Evolutionary conservation across 2,329 filamentous ascomycete species (phyloP), one percentile per base, ranked within the genome.

Genomic region (Aspergillus flavus): DNA sequence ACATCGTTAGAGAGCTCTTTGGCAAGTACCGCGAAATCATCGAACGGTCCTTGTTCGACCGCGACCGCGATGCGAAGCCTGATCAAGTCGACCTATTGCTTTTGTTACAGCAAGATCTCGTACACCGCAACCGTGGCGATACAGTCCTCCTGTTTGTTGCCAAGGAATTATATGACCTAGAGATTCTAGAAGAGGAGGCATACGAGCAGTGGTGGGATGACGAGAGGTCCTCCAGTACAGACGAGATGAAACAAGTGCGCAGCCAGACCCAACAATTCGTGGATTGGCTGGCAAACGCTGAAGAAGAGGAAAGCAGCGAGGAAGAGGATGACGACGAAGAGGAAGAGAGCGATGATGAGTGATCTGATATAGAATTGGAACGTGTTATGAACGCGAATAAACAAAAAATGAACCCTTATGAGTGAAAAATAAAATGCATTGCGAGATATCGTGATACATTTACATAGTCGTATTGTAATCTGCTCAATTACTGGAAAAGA

Each of bases 141-240:
- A 78, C 82, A 43, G 85, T 97, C 11, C 84, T 98, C 39, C 85
- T 94, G 4, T 92, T 89, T 45, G 82, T 93, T 70, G 86, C 93
- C 69, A 95, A 96, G 80, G 91, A 93, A 77, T 83, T 98, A 58
- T 96, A 96, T 75, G 88, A 91, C 68, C 79, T 91, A 56, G 95
- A 98, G 68, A 85, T 96, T 19, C 80, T 97, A 1, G 93, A 97
- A 75, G 93, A 97, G 73, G 94, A 97, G 48, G 93, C 91, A 0
- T 91, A 97, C 68, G 81, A 94, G 71, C 85, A 86, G 55, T 99
- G 95, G 95, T 98, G 94, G 94, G 86, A 83, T 23, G 90, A 96
- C 75, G 84, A 85, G 78, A 84, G 89, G 72, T 89, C 90, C 6
- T 85, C 80, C 28, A 88, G 88, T 61, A 88, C 83, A 16, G 90